Evolutionary conservation across 345 rosid species (phyloP), one percentile per base, ranked within the genome.

Genomic region (Brassica cretica): DNA sequence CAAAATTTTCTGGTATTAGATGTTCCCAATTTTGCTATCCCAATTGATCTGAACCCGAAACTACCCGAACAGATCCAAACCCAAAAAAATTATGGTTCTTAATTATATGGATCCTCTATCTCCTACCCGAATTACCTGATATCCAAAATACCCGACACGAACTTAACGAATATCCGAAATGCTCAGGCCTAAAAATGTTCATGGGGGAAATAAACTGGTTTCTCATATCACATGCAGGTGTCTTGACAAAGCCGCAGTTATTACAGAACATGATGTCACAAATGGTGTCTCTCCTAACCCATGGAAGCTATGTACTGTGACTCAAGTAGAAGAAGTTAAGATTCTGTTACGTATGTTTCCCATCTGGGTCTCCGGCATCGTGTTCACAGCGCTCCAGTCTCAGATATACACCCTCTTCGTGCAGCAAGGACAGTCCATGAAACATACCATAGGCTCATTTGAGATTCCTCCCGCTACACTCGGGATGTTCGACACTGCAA

Each of bases 291-390:
- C 56, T n/a, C 56, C 56, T 51, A 51, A n/a, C 56, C 56, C 92
- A 0, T 95, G 98, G 99, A 85, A 81, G 70, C 88, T 95, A 59
- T 95, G 99, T 86, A 90, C 93, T 1, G 94, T 95, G 12, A 95
- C 99, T 4, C 98, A 95, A 73, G 97, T 95, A 8, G 99, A 95
- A 84, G 98, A 95, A 82, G 76, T 95, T 61, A 95, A 95, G 84
- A 95, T 95, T 74, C 82, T 95, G 85, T 80, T 90, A 37, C 92
- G 98, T 21, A 91, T 95, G 98, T 91, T 93, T 71, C 98, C 98
- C 7, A 87, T 95, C 32, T 95, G 99, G 99, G 92, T 93, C 60
- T 88, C 92, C 1, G 98, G 94, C 68, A 95, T 95, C n/a, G 79
- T 90, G 15, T 95, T 95, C 80, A 82, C 94, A 24, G 92, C 97